Evolutionary conservation across 768 basidiomycete genomes (phyloP), one percentile per base, ranked within the genome.

Genomic region (Tremella mesenterica): DNA sequence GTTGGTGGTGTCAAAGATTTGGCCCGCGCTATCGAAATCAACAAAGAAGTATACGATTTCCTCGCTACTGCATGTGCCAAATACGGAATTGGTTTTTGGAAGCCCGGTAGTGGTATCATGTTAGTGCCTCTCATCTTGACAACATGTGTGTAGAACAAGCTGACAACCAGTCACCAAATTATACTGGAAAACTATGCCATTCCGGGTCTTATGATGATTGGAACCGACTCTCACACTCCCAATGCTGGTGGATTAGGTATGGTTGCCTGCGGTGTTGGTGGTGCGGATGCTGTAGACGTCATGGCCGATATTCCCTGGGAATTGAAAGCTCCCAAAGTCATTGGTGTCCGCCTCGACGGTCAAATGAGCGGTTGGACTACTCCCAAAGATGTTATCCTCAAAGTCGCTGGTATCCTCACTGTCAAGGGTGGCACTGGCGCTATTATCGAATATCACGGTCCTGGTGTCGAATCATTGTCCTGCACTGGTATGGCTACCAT

Each of bases 401-500:
- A 95, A 81, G 92, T 97, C 62, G 93, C 93, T 60, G 93, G 93
- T 57, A 93, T 93, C 67, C 85, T 99, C 57, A 96, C 93, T 13
- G 93, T 99, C 79, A 96, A 97, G 82, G 93, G 93, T 69, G 93
- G 93, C 67, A 99, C 93, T 65, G 93, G 93, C 63, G 91, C 93
- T 52, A 96, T 99, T 67, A 89, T 99, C 63, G 93, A 99, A 74
- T 99, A 99, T 79, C 84, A 79, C 63, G 93, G 93, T 60, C 75
- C 90, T 69, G 93, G 93, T 80, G 86, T 97, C 58, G 86, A 93
- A 71, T 89, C 89, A 29, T 81, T 99, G 56, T 95, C 91, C 44
- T 89, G 86, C 81, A 99, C 93, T 44, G 93, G 93, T 75, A 95
- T 97, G 92, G 93, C 89, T 48, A 97, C 93, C 20, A 93, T 99